Evolutionary conservation across 108 stramenopile genomes (phyloP).

Genomic region (Nitzschia sp.): DNA sequence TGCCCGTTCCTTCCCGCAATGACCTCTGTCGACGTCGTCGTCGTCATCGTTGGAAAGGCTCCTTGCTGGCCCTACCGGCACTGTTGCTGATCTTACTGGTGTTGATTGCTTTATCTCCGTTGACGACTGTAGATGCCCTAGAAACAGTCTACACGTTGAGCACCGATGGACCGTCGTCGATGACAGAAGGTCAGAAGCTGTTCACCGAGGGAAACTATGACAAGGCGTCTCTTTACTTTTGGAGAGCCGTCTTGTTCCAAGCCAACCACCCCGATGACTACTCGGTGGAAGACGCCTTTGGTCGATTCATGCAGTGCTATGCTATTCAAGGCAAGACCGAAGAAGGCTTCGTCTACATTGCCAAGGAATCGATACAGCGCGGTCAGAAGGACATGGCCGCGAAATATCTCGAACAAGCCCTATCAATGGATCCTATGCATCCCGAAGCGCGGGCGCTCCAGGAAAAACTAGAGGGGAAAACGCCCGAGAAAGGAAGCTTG

Average conservation of each 20-base stretch:
- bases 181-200: slow-evolving; percentile 47
- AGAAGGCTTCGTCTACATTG: slow-evolving; percentile 73
- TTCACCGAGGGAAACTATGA: slow-evolving; percentile 48
- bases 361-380: slow-evolving; percentile 62
- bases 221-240: slow-evolving; percentile 56
- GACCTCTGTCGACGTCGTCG: too few relatives aligned
- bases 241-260: slow-evolving; percentile 72
- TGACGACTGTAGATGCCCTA: neutral
- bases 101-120: neutral
- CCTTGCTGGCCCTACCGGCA: too few relatives aligned
- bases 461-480: slow-evolving; percentile 15
- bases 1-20: too few relatives aligned
- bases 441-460: slow-evolving; percentile 37
- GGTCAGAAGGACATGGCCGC: slow-evolving; percentile 71
- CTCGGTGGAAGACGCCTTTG: slow-evolving; percentile 68
- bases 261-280: slow-evolving; percentile 41
- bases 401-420: slow-evolving; percentile 61
- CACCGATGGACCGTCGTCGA: slow-evolving; percentile 48
- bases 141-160: slow-evolving; percentile 22
- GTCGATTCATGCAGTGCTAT: slow-evolving; percentile 67
- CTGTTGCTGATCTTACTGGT: too few relatives aligned
- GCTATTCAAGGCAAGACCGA: slow-evolving; percentile 41
- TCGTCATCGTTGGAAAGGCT: too few relatives aligned
- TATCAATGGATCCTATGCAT: slow-evolving; percentile 52
- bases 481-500: neutral